These are phyloP conservation scores for Paralagenidium karlingii DNA, from an alignment of 352 stramenopile genomes.

Conservation along the genomic window DNA sequence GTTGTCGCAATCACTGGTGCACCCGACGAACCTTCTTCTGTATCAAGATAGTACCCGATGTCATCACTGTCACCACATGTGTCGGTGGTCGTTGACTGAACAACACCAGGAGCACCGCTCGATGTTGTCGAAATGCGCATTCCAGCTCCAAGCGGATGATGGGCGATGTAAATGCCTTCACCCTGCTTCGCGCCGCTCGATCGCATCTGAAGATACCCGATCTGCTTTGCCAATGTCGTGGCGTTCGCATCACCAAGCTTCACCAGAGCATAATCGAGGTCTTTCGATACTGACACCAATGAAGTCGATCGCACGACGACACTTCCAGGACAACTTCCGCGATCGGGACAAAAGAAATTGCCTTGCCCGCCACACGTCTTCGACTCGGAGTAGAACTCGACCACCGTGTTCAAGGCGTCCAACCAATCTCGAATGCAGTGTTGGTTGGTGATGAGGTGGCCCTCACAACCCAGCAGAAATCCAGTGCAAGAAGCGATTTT, in stretches of 20 bases:
- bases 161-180: conserved; percentile 27
- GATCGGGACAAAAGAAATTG: conserved; percentile 5
- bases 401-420: conserved; percentile 50
- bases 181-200: conserved; percentile 13
- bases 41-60: conserved; percentile 66
- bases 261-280: conserved; percentile 28
- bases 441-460: conserved; percentile 68
- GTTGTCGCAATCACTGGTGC: conserved; percentile 35
- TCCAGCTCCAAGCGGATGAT: conserved; percentile 19
- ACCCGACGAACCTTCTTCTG: conserved; percentile 52
- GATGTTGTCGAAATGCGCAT: conserved; percentile 21
- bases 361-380: conserved; percentile 21
- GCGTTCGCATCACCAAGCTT: conserved; percentile 14
- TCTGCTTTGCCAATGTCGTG: conserved; percentile 9
- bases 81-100: conserved; percentile 16
- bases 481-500: conserved; percentile 55
- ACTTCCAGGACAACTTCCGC: conserved; percentile 22
- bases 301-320: conserved; percentile 20
- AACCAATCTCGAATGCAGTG: conserved; percentile 51
- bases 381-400: conserved; percentile 57
- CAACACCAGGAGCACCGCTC: conserved; percentile 11
- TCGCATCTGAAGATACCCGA: conserved; percentile 23
- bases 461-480: conserved; percentile 58
- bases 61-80: conserved; percentile 30
- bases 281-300: conserved; percentile 19